These are phyloP conservation scores for Uronychia binucleata DNA, from an alignment of 73 alveolate species.

Conservation along the genomic window DNA sequence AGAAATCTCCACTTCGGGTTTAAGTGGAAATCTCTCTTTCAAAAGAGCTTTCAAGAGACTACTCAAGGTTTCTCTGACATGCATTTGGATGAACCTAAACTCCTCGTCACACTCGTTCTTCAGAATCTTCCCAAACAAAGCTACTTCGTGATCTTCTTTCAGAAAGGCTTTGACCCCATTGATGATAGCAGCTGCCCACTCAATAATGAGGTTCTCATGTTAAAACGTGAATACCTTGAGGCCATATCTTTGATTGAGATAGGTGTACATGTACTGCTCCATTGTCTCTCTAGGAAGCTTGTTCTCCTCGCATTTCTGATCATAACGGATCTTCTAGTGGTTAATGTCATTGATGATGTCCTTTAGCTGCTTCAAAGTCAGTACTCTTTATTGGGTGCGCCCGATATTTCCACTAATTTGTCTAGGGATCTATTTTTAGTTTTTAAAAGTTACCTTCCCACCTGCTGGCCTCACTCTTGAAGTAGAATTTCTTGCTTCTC, in stretches of 20 bases:
- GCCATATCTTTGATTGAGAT: constrained; percentile 95
- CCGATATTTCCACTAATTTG: constrained; percentile 50
- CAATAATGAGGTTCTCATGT: constrained; percentile 87
- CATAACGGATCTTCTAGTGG: constrained; percentile 79
- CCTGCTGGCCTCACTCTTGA: background rate
- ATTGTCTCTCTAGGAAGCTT: constrained; percentile 94
- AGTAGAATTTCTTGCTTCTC: background rate
- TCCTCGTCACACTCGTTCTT: constrained; percentile 98
- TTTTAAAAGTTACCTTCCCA: constrained; percentile 10
- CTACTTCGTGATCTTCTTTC: constrained; percentile 92
- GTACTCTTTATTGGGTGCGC: constrained; percentile 55
- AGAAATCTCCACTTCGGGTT: constrained; percentile 84
- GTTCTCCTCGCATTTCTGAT: constrained; percentile 90
- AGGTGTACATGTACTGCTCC: constrained; percentile 97
- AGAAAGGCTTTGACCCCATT: constrained; percentile 88
- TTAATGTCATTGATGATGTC: constrained; percentile 91
- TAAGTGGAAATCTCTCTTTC: constrained; percentile 85
- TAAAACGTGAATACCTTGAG: no score
- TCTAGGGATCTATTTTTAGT: background rate
- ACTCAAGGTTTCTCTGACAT: constrained; percentile 92
- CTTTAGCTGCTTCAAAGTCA: constrained; percentile 78
- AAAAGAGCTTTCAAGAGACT: constrained; percentile 81
- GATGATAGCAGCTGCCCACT: constrained; percentile 95
- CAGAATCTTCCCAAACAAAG: constrained; percentile 95
- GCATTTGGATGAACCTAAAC: constrained; percentile 87